Conservation (phyloP, 305 asterid species). For the Lippia alba region DNA sequence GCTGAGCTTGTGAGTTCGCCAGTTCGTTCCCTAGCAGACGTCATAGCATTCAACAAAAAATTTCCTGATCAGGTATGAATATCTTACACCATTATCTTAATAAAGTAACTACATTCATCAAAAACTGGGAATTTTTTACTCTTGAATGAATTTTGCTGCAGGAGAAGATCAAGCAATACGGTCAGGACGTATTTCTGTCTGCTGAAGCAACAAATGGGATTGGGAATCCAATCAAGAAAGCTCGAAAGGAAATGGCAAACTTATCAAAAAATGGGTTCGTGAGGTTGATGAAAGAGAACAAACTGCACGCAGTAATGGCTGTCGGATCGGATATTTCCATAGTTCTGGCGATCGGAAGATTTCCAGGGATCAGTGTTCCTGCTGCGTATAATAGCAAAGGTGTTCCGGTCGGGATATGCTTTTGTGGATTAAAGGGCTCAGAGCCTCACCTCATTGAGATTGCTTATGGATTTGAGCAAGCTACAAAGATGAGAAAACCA, state of each 20-base stretch:
- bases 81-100: too few relatives aligned
- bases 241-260: conserved; percentile 30
- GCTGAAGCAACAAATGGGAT: conserved; percentile 58
- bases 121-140: too few relatives aligned
- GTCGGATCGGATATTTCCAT: background rate
- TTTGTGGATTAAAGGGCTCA: conserved; percentile 56
- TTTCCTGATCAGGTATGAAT: conserved; percentile 37
- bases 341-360: conserved; percentile 56
- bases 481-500: conserved; percentile 57
- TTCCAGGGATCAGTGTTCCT: conserved; percentile 59
- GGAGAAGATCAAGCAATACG: conserved; percentile 50
- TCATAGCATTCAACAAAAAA: conserved; percentile 51
- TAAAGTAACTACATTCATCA: too few relatives aligned
- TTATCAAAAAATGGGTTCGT: conserved; percentile 36
- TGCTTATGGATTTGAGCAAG: conserved; percentile 68
- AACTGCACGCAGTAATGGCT: conserved; percentile 51
- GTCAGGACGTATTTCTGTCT: conserved; percentile 42
- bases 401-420: conserved; percentile 51
- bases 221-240: conserved; percentile 38
- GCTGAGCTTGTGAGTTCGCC: conserved; percentile 42
- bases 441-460: conserved; percentile 57
- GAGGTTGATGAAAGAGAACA: conserved; percentile 48
- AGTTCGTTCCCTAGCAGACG: conserved; percentile 48
- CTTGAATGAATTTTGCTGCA: conserved; percentile 16
- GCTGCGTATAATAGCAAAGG: conserved; percentile 51